A percentile compares a stretch with the other conserved stretches of the same genome.
Evolutionary conservation across 495 filamentous ascomycete species (phyloP).

Genomic region (Hypoxylon subgilvum): DNA sequence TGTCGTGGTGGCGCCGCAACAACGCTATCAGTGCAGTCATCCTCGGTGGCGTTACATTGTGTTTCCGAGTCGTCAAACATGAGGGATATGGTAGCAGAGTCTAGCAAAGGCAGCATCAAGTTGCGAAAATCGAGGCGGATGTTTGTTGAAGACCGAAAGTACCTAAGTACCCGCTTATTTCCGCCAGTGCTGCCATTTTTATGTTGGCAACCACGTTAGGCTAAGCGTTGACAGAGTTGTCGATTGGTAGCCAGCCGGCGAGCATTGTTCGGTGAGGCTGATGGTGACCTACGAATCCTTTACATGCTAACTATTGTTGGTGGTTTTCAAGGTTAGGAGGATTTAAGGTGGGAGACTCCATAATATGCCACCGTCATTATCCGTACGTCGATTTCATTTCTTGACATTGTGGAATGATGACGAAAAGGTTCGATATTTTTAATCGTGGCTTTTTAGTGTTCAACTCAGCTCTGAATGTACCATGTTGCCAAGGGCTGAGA

Average conservation of each 20-base stretch:
- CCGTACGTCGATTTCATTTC: background rate
- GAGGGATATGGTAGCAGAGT: background rate
- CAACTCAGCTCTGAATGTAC: background rate
- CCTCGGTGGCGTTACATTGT: background rate
- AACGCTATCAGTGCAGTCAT: background rate
- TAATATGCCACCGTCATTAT: background rate
- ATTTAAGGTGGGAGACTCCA: too few species aligned
- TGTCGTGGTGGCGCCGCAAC: background rate
- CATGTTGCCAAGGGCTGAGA: too few species aligned
- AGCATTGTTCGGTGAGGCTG: slow-evolving; percentile 1
- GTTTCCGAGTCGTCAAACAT: background rate
- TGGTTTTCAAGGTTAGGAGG: too few species aligned
- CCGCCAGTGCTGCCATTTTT: too few species aligned
- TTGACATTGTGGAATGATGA: slow-evolving; percentile 4
- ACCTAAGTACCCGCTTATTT: too few species aligned
- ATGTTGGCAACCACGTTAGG: background rate
- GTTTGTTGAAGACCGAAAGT: background rate
- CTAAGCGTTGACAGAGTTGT: background rate
- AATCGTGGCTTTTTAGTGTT: background rate
- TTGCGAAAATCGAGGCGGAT: background rate
- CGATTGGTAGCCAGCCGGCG: background rate
- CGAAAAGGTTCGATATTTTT: slow-evolving; percentile 10
- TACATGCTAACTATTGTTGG: too few species aligned
- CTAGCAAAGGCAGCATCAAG: background rate
- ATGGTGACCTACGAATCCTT: too few species aligned